phyloP scores from a whole-genome alignment of 2,329 filamentous ascomycete genomes.

The Neocatenulostroma microsporum region DNA sequence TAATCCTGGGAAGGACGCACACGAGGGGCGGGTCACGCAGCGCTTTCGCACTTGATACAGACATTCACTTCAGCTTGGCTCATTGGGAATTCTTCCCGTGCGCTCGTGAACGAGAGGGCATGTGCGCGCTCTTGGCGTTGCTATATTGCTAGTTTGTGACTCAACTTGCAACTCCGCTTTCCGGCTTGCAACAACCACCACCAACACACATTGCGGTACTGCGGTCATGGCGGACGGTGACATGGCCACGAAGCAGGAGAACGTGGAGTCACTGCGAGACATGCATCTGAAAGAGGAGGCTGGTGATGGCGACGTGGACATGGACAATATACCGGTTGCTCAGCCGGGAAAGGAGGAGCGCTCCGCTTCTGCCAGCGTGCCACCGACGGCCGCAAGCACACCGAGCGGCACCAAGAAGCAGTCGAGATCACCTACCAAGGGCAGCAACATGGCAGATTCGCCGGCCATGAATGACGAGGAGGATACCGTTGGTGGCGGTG shows the following conservation, averaged over 20 bases:
- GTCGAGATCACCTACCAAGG: constrained; percentile 23
- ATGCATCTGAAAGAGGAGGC: constrained; percentile 40
- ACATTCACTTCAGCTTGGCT: no score
- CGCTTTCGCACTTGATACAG: no score
- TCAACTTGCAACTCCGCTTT: constrained; percentile 20
- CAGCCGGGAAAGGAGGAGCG: constrained; percentile 16
- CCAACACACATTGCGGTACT: constrained; percentile 4
- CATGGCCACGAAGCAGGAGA: constrained; percentile 28
- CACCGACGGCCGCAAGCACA: constrained; percentile 11
- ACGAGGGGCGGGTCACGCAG: no score
- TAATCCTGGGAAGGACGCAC: no score
- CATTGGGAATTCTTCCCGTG: no score
- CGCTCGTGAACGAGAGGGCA: constrained; percentile 6
- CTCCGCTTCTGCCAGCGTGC: constrained; percentile 16
- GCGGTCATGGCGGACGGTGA: constrained; percentile 35
- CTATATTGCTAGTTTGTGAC: not conserved
- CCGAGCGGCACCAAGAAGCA: constrained; percentile 14
- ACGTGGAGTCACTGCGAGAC: constrained; percentile 36
- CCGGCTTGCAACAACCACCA: not conserved
- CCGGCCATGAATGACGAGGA: constrained; percentile 37
- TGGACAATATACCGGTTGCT: constrained; percentile 21
- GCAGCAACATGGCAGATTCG: constrained; percentile 26
- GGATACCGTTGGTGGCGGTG: constrained; percentile 52
- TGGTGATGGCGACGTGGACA: constrained; percentile 18
- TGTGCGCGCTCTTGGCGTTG: constrained; percentile 7